Percentiles rank a stretch among this genome's conserved stretches.
These are phyloP conservation scores for Pogostemon cablin DNA, from an alignment of 257 asterid genomes.

Conservation along the genomic window DNA sequence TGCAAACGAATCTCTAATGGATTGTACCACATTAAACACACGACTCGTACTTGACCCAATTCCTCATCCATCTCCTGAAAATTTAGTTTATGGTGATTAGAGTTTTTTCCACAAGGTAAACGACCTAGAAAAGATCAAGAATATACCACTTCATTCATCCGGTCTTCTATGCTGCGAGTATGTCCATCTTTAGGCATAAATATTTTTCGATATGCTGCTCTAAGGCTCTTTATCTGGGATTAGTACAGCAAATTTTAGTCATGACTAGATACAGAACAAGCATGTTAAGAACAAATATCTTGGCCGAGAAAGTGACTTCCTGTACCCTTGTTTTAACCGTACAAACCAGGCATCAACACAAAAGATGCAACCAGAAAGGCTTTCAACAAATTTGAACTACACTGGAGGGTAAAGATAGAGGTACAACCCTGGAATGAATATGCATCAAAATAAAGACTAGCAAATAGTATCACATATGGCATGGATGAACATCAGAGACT, in stretches of 20 bases:
- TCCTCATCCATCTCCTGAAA: constrained; percentile 70
- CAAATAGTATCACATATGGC: neutral
- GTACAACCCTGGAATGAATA: neutral
- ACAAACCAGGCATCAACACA: constrained; percentile 11
- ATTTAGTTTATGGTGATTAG: constrained; percentile 3
- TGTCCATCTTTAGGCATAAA: constrained; percentile 59
- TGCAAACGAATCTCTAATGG: constrained; percentile 72
- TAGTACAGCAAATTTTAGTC: constrained; percentile 13
- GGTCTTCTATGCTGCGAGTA: constrained; percentile 63
- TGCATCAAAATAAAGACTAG: constrained; percentile 9
- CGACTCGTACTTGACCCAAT: constrained; percentile 54
- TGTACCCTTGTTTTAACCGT: neutral
- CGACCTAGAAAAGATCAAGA: constrained; percentile 14
- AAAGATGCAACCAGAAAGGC: neutral
- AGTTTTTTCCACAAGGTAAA: constrained; percentile 16
- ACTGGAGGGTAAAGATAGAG: neutral
- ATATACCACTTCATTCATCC: constrained; percentile 70
- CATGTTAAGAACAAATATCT: neutral
- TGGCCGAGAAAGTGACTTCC: neutral
- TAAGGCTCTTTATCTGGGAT: constrained; percentile 71
- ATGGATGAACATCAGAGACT: neutral
- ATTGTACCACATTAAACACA: constrained; percentile 64
- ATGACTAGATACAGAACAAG: constrained; percentile 12
- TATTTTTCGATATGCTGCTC: constrained; percentile 81
- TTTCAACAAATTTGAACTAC: neutral